Conservation (phyloP, 1,284 basidiomycete genomes). For the Leccinum subfulvum region DNA sequence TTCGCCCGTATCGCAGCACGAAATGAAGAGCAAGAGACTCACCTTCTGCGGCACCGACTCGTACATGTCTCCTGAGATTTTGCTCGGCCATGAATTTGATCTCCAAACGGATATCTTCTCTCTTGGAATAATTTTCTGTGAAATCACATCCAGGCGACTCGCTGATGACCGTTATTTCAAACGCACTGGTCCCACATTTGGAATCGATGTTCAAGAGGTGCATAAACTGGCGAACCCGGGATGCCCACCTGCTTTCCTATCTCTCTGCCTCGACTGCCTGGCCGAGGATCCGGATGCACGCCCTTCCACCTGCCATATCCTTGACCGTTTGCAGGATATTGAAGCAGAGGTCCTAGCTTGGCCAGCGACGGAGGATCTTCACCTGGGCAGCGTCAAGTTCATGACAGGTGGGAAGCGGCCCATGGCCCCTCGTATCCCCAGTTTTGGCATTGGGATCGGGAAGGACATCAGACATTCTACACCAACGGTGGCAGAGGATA, state of each 20-base stretch:
- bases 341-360: slow-evolving; percentile 79
- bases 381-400: slow-evolving; percentile 86
- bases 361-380: slow-evolving; percentile 64
- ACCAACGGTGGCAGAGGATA: slow-evolving; percentile 23
- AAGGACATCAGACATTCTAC: slow-evolving; percentile 46
- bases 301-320: slow-evolving; percentile 76
- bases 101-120: slow-evolving; percentile 94
- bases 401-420: slow-evolving; percentile 64
- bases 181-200: slow-evolving; percentile 75
- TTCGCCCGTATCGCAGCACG: slow-evolving; percentile 91
- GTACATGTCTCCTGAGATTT: slow-evolving; percentile 93
- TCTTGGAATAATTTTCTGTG: slow-evolving; percentile 92
- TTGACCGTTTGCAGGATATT: slow-evolving; percentile 72
- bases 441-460: slow-evolving; percentile 76
- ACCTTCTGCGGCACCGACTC: slow-evolving; percentile 97
- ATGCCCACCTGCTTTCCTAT: slow-evolving; percentile 78
- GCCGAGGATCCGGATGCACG: slow-evolving; percentile 64
- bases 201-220: slow-evolving; percentile 77
- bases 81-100: slow-evolving; percentile 88
- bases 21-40: slow-evolving; percentile 85
- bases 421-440: slow-evolving; percentile 74
- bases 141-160: slow-evolving; percentile 83
- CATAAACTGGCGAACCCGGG: slow-evolving; percentile 65
- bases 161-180: slow-evolving; percentile 83
- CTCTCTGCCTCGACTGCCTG: slow-evolving; percentile 80